Evolutionary conservation across 2,329 filamentous ascomycete species (phyloP).

Genomic region (Talaromyces sp.): DNA sequence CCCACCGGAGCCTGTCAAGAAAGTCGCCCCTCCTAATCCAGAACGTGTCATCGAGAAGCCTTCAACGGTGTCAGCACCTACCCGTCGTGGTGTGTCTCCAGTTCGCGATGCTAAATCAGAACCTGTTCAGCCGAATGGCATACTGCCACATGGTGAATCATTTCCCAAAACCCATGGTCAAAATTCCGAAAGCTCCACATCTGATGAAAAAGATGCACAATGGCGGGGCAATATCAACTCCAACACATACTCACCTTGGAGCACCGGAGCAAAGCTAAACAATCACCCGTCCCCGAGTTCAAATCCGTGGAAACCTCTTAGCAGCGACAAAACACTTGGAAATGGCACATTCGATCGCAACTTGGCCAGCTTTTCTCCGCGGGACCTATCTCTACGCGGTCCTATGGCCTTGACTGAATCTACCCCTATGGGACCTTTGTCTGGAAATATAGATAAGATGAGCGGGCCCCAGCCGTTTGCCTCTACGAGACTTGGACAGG

Average conservation of each 20-base stretch:
- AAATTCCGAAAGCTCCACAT: conserved; percentile 17
- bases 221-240: conserved; percentile 35
- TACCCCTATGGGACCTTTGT: conserved; percentile 26
- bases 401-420: conserved; percentile 36
- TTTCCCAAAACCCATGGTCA: conserved; percentile 15
- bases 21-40: conserved; percentile 28
- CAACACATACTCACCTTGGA: conserved; percentile 33
- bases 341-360: conserved; percentile 59
- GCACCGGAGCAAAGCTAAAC: conserved; percentile 28
- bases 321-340: conserved; percentile 53
- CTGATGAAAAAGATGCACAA: conserved; percentile 29
- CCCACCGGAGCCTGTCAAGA: conserved; percentile 50
- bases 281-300: conserved; percentile 28
- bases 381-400: conserved; percentile 36
- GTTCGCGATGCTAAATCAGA: conserved; percentile 21
- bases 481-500: conserved; percentile 25
- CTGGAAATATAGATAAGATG: conserved; percentile 14
- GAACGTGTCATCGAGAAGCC: conserved; percentile 30
- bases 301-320: conserved; percentile 57
- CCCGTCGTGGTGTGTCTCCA: conserved; percentile 27
- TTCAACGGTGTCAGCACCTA: conserved; percentile 16
- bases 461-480: conserved; percentile 25
- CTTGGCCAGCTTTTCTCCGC: conserved; percentile 45
- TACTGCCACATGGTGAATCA: conserved; percentile 17
- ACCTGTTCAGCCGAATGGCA: conserved; percentile 23